Evolutionary conservation across 176 grass and related monocot genomes (phyloP), one percentile per base, ranked within the genome.

Genomic region (Pontederia paniculata): DNA sequence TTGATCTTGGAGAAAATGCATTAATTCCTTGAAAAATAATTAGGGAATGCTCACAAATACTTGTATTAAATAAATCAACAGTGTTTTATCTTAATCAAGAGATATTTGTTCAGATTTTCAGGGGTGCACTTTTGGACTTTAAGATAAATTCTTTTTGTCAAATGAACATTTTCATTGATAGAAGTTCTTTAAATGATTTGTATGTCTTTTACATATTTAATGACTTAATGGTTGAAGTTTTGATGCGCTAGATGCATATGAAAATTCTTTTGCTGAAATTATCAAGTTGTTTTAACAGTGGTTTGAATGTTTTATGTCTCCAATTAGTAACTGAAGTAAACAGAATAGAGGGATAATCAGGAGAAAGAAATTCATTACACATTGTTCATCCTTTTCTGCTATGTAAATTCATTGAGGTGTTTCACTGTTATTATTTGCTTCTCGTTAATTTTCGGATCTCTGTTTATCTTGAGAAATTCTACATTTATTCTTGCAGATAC

Each of bases 401-500:
- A 2, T 37, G n/a, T 37, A 37, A 37, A 37, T 2, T 37, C 7
- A 6, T 37, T 37, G 28, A 37, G 28, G 28, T 37, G 28, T 37
- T 37, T 37, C 28, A 37, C 28, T 37, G 7, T 37, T 37, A 53
- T 20, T 53, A 23, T 56, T 55, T 57, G 42, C 20, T 6, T 60
- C 58, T 11, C n/a, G 1, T 48, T 21, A 17, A 22, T 19, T 2
- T 15, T 61, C 17, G 21, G 20, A 14, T 17, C 74, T 48, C 47
- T 15, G 12, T 54, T 55, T 53, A 9, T 48, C 52, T 73, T 46
- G 7, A 49, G 21, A 12, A 69, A 1, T 69, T 73, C 43, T 70
- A 11, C 17, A 53, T 44, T 50, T 62, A 63, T 80, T 23, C 57
- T 75, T 70, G 45, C 64, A 96, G 90, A 63, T 47, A 79, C 82